Evolutionary conservation across 768 basidiomycete genomes (phyloP).

Genomic region (Dendrothele bispora): DNA sequence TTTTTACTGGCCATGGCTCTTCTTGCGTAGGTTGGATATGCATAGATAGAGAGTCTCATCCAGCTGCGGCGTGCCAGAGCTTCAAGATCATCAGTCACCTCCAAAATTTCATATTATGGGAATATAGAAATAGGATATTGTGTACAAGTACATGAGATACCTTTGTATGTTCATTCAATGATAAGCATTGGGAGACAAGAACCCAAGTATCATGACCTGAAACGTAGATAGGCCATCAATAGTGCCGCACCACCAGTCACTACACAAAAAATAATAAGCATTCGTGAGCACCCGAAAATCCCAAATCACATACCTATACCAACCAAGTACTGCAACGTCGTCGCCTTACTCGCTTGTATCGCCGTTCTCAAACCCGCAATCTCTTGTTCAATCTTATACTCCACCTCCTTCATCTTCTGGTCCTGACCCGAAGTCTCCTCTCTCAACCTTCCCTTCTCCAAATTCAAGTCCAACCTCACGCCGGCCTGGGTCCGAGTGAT

Average conservation of each 20-base stretch:
- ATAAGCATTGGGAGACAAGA: too few relatives aligned
- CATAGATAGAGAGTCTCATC: too few relatives aligned
- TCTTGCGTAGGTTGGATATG: too few relatives aligned
- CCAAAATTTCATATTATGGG: too few relatives aligned
- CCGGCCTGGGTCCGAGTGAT: constrained; percentile 91
- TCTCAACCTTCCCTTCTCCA: constrained; percentile 94
- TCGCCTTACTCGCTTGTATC: constrained; percentile 86
- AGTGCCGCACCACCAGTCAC: constrained; percentile 86
- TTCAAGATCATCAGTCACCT: too few relatives aligned
- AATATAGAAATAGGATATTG: too few relatives aligned
- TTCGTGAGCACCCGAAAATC: too few relatives aligned
- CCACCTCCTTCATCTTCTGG: constrained; percentile 96
- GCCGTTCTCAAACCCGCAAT: constrained; percentile 85
- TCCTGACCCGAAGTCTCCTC: constrained; percentile 92
- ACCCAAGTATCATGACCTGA: constrained; percentile 44
- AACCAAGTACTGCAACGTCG: constrained; percentile 84
- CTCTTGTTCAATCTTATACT: constrained; percentile 95
- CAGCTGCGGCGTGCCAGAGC: too few relatives aligned
- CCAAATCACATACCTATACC: constrained; percentile 81
- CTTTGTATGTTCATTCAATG: too few relatives aligned
- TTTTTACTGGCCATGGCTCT: too few relatives aligned
- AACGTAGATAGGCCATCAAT: constrained; percentile 85
- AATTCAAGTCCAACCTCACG: constrained; percentile 90
- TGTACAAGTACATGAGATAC: too few relatives aligned
- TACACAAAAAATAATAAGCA: constrained; percentile 27